Evolutionary conservation across 1,284 basidiomycete genomes (phyloP), one percentile per base, ranked within the genome.

Genomic region (Malassezia brasiliensis): DNA sequence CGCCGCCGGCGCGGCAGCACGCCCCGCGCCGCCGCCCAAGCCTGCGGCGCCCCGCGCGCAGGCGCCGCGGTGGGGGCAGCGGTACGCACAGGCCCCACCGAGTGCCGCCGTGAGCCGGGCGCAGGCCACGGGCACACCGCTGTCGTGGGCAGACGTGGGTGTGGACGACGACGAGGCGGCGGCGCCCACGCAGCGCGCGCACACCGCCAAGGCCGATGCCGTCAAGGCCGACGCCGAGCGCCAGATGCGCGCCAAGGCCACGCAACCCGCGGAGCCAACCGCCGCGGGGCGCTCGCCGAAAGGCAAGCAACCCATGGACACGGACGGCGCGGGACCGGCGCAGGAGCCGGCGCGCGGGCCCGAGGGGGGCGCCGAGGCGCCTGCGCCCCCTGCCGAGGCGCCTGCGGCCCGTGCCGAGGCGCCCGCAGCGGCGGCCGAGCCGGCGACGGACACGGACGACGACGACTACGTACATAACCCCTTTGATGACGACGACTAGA

Each of bases 401-500:
- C 17, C 7, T 22, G 39, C 6, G 5, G 20, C 3, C 2, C 7
- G 19, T 3, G 39, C 19, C 39, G n/a, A 40, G 39, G 22, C 39
- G 20, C 17, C 25, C 15, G 36, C 14, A 3, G 36, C 11, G 3
- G 25, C 25, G 25, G 25, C 25, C 25, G 25, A 28, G 4, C 25
- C 25, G 4, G 25, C 25, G 25, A 28, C 25, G 25, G 25, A 56
- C 14, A 30, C 28, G 14, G 38, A 50, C 30, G 40, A 57, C 14
- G 44, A 38, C 15, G 50, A 52, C 11, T 57, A 52, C 14, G 37
- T 57, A 7, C 28, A 45, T 10, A 57, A 57, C 20, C 55, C 55
- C 9, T 57, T 57, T 25, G 50, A 57, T 22, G 55, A 57, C 19
- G 55, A 57, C 3, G 55, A 57, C 47, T 52, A 57, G 17, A 61